A percentile compares a stretch with the other conserved stretches of the same genome.
Evolutionary conservation across 208 protist genomes (phyloP).

Genomic region (Trypanosoma melophagium): DNA sequence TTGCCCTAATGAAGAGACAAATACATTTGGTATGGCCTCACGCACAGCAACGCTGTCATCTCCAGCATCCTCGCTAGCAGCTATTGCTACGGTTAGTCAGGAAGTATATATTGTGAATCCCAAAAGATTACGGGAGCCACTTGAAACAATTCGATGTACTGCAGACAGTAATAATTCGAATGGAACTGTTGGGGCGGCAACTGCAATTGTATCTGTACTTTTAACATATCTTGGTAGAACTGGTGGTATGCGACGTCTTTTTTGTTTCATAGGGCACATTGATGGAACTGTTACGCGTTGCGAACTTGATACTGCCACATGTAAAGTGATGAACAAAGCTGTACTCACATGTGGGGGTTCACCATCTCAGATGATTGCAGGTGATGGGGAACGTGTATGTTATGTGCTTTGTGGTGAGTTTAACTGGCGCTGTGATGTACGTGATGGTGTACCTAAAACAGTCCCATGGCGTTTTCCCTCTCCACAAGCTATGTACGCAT

Average conservation of each 20-base stretch:
- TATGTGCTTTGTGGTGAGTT: constrained; percentile 67
- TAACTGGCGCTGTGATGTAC: constrained; percentile 71
- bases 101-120: constrained; percentile 76
- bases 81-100: constrained; percentile 58
- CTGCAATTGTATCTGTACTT: constrained; percentile 67
- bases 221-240: constrained; percentile 62
- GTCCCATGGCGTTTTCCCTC: constrained; percentile 73
- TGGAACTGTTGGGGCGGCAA: background rate
- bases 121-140: constrained; percentile 52
- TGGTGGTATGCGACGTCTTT: constrained; percentile 37
- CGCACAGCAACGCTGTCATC: constrained; percentile 11
- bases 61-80: constrained; percentile 43
- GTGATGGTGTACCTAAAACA: constrained; percentile 54
- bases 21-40: background rate
- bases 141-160: constrained; percentile 61
- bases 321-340: constrained; percentile 50
- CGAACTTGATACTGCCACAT: constrained; percentile 58
- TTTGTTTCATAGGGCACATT: constrained; percentile 73
- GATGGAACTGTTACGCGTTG: constrained; percentile 70
- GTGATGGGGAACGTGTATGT: constrained; percentile 69
- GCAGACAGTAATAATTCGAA: constrained; percentile 1
- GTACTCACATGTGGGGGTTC: constrained; percentile 53
- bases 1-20: constrained; percentile 31
- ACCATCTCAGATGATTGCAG: constrained; percentile 67
- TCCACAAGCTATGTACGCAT: constrained; percentile 54